Percentiles rank a stretch among this genome's conserved stretches.
Evolutionary conservation across 164 flowering plant species (phyloP).

Genomic region (Brasenia schreberi): DNA sequence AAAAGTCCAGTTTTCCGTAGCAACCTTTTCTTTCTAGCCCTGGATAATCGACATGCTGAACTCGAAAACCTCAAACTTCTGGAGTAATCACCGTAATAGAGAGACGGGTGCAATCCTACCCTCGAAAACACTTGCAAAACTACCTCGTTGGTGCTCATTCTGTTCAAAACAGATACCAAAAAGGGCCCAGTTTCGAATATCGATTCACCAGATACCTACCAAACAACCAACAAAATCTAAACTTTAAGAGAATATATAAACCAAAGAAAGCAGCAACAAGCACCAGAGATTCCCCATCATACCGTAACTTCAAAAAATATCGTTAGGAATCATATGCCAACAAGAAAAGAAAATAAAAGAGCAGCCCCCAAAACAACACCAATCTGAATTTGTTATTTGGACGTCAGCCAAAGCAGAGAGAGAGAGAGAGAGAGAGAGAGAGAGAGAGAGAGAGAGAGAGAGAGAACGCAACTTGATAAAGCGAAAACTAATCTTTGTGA

Average conservation of each 20-base stretch:
- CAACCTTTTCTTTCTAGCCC: constrained; percentile 6
- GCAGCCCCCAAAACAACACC: background rate
- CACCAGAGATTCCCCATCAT: background rate
- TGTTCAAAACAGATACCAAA: background rate
- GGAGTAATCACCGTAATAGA: background rate
- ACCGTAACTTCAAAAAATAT: background rate
- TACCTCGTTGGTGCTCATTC: constrained; percentile 29
- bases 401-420: background rate
- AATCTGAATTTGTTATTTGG: background rate
- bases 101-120: constrained; percentile 5
- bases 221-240: background rate
- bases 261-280: background rate
- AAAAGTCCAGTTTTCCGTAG: background rate
- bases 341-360: background rate
- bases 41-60: background rate
- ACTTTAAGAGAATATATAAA: background rate
- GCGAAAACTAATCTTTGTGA: background rate
- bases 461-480: background rate
- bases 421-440: too few species aligned
- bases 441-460: background rate
- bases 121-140: constrained; percentile 26
- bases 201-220: background rate
- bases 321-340: background rate
- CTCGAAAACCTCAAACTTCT: background rate
- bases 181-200: background rate